Conservation (phyloP, 2,329 filamentous ascomycete genomes). For the Amauroascus niger region DNA sequence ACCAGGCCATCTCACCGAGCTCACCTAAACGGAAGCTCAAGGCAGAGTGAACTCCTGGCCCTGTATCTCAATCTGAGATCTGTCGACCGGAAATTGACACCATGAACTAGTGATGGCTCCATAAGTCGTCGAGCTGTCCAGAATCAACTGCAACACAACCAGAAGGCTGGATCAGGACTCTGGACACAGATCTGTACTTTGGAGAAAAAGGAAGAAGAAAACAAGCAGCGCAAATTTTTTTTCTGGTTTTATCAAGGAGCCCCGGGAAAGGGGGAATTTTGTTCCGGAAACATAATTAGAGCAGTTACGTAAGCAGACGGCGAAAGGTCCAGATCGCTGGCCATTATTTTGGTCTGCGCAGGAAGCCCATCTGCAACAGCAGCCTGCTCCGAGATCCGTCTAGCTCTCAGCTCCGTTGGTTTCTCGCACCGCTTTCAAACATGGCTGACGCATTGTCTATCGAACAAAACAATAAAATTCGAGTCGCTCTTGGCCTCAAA, state of each 20-base stretch:
- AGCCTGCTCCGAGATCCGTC: no score
- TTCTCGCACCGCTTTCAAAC: conserved; percentile 16
- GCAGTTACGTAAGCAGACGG: neutral
- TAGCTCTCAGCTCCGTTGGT: no score
- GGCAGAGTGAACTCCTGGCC: conserved; percentile 43
- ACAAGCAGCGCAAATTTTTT: conserved; percentile 2
- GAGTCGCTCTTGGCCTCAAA: conserved; percentile 78
- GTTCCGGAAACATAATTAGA: no score
- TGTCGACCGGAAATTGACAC: conserved; percentile 92
- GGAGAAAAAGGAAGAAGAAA: conserved; percentile 28
- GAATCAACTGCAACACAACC: conserved; percentile 62
- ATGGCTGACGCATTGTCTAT: conserved; percentile 58
- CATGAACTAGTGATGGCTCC: conserved; percentile 64
- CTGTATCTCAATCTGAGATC: conserved; percentile 68
- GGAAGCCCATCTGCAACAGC: no score
- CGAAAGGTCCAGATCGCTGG: neutral
- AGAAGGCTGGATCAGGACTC: conserved; percentile 53
- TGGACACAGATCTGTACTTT: conserved; percentile 71
- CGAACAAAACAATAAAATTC: conserved; percentile 87
- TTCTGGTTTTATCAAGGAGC: neutral
- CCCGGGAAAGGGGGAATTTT: neutral
- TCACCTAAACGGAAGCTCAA: conserved; percentile 63
- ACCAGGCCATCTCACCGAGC: conserved; percentile 49
- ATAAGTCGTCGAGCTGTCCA: conserved; percentile 78
- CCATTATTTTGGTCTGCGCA: no score